Evolutionary conservation across 352 stramenopile genomes (phyloP).

Genomic region (Blastocystis sp.): DNA sequence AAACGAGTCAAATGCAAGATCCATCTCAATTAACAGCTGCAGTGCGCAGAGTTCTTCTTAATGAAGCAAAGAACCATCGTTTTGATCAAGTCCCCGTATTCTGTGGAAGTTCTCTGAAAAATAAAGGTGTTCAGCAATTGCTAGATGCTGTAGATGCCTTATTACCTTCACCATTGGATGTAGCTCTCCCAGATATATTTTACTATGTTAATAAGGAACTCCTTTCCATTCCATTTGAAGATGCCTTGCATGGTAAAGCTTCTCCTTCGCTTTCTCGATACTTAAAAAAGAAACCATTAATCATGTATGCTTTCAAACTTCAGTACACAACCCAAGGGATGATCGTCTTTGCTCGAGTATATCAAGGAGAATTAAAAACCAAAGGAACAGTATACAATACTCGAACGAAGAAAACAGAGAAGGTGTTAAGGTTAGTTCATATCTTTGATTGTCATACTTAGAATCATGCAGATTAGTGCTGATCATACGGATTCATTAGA

Average conservation of each 20-base stretch:
- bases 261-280: constrained; percentile 85
- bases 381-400: constrained; percentile 73
- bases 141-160: constrained; percentile 92
- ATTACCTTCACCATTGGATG: constrained; percentile 85
- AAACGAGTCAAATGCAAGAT: background rate
- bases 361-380: constrained; percentile 72
- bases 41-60: background rate
- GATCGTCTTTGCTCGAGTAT: constrained; percentile 76
- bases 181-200: constrained; percentile 65
- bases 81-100: constrained; percentile 13
- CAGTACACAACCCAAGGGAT: constrained; percentile 73
- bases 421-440: background rate
- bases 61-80: background rate
- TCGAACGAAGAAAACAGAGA: constrained; percentile 66
- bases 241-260: constrained; percentile 28
- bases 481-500: constrained; percentile 75
- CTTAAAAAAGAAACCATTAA: constrained; percentile 69
- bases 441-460: constrained; percentile 65
- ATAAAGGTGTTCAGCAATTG: constrained; percentile 93
- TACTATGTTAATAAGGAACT: constrained; percentile 63
- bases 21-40: background rate
- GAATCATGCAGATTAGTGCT: constrained; percentile 73
- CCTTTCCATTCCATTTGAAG: background rate
- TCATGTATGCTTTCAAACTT: constrained; percentile 72
- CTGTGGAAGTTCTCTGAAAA: constrained; percentile 73